Percentiles rank a stretch among this genome's conserved stretches.
phyloP scores from a whole-genome alignment of 805 yeast genomes.

The Clavispora asparagi region DNA sequence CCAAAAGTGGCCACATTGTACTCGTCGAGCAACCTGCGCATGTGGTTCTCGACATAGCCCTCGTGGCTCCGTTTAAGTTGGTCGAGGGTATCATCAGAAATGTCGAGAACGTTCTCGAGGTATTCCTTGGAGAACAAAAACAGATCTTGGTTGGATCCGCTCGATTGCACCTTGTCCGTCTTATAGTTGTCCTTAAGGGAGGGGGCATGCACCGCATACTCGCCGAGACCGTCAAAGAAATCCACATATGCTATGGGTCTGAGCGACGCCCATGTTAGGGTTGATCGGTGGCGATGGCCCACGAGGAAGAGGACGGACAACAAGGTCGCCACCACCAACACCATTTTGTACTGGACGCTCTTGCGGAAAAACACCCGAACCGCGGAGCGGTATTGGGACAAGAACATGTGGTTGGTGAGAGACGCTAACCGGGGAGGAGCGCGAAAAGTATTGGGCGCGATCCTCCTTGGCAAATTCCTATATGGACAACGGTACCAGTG shows the following conservation, averaged over 20 bases:
- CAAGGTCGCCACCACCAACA: neutral
- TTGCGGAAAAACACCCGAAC: neutral
- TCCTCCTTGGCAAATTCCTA: too few relatives aligned
- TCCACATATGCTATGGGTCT: neutral
- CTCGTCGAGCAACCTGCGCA: conserved; percentile 23
- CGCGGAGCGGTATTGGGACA: neutral
- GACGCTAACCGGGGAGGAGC: neutral
- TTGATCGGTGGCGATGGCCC: neutral
- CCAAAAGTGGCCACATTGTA: conserved; percentile 32
- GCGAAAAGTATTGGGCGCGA: too few relatives aligned
- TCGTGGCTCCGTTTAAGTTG: conserved; percentile 36
- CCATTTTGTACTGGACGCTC: neutral
- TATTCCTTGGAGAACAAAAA: conserved; percentile 44
- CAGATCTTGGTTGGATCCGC: conserved; percentile 34
- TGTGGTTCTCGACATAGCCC: conserved; percentile 26
- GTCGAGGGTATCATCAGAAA: conserved; percentile 28
- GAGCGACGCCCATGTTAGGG: neutral
- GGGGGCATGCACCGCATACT: conserved; percentile 30
- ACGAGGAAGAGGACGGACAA: neutral
- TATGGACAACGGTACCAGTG: too few relatives aligned
- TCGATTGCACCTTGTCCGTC: conserved; percentile 39
- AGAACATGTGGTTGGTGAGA: neutral
- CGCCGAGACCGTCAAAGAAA: conserved; percentile 29
- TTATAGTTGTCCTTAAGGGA: conserved; percentile 41
- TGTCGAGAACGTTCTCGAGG: conserved; percentile 37